These are phyloP conservation scores for Steccherinum ochraceum DNA, from an alignment of 768 basidiomycete species.

Conservation along the genomic window DNA sequence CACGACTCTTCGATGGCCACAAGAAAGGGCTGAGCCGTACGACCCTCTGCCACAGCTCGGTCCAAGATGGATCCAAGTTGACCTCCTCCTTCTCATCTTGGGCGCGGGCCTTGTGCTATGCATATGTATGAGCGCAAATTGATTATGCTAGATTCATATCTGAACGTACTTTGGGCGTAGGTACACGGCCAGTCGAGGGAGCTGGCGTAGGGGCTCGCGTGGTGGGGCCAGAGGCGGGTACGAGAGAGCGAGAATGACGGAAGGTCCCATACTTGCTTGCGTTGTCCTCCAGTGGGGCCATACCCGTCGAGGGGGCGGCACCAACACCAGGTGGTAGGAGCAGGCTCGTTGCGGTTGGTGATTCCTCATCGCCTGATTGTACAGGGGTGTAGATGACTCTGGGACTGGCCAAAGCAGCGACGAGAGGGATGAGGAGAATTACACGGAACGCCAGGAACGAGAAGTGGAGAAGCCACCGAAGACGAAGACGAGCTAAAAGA, in stretches of 20 bases:
- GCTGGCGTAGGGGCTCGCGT: constrained; percentile 40
- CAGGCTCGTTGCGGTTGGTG: constrained; percentile 43
- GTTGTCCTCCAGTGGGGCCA: constrained; percentile 38
- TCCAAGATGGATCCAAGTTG: constrained; percentile 61
- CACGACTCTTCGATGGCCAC: constrained; percentile 67
- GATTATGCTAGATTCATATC: too few species aligned
- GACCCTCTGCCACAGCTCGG: constrained; percentile 61
- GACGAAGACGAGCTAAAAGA: constrained; percentile 22
- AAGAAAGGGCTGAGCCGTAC: constrained; percentile 69
- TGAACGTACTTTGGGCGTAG: constrained; percentile 14
- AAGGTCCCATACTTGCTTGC: constrained; percentile 75
- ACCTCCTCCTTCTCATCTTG: constrained; percentile 41
- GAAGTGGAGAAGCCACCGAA: constrained; percentile 39
- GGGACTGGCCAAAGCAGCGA: constrained; percentile 58
- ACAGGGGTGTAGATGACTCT: constrained; percentile 57
- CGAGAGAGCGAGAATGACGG: constrained; percentile 40
- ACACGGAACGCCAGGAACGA: constrained; percentile 60
- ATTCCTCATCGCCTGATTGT: constrained; percentile 29
- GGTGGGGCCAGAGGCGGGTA: constrained; percentile 46
- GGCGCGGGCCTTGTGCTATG: constrained; percentile 4
- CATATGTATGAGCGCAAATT: background rate
- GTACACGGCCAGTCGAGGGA: constrained; percentile 28
- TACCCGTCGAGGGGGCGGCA: constrained; percentile 42
- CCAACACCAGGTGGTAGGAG: constrained; percentile 46
- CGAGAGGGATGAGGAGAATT: constrained; percentile 52